Conservation (phyloP, 2,329 filamentous ascomycete genomes). For the Ceratocystis destructans region DNA sequence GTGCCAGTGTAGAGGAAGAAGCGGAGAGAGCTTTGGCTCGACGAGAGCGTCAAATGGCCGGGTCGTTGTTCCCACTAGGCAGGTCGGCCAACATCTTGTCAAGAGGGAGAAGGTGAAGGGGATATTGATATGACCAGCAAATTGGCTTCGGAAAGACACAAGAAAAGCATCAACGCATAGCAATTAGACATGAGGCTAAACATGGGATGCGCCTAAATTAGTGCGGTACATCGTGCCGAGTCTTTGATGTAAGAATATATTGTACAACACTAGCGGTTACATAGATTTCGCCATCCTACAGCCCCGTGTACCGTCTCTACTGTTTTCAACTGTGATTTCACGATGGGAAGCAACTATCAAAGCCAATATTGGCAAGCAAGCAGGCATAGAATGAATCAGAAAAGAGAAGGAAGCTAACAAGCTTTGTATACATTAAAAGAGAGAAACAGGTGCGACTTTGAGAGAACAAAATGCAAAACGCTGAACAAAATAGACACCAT, state of each 20-base stretch:
- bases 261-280: conserved; percentile 12
- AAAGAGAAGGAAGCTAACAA: not conserved
- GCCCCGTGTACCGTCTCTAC: not conserved
- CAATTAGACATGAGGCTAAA: not conserved
- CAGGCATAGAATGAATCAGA: not conserved
- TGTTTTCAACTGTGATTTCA: too few relatives aligned
- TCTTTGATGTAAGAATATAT: conserved; percentile 15
- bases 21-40: not conserved
- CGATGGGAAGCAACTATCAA: not conserved
- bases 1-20: conserved; percentile 2
- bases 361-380: not conserved
- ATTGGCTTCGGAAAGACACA: not conserved
- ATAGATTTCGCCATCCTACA: not conserved
- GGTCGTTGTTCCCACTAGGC: not conserved
- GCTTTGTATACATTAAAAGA: not conserved
- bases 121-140: not conserved
- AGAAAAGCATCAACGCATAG: not conserved
- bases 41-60: not conserved
- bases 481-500: not conserved
- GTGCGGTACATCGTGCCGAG: not conserved
- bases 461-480: conserved; percentile 4
- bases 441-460: not conserved
- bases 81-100: not conserved
- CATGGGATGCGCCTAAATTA: not conserved
- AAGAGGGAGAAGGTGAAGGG: not conserved